These are phyloP conservation scores for Rutstroemia sp. DNA, from an alignment of 2,329 filamentous ascomycete species.

Conservation along the genomic window DNA sequence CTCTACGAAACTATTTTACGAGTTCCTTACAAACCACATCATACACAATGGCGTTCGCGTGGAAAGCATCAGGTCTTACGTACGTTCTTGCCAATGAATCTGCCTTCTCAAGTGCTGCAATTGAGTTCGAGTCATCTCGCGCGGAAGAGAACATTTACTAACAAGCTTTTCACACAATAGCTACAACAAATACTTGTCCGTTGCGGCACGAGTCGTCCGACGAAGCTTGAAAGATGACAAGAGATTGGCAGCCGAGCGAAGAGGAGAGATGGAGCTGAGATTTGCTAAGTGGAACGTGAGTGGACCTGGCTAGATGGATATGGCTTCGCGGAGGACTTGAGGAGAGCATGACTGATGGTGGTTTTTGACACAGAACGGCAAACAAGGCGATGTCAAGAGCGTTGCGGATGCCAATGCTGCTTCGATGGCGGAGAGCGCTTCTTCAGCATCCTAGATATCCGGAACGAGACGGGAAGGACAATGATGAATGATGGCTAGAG, in stretches of 20 bases:
- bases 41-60: slow-evolving; percentile 77
- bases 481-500: slow-evolving; percentile 5
- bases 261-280: slow-evolving; percentile 81
- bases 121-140: neutral
- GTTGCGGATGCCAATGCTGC: slow-evolving; percentile 51
- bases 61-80: slow-evolving; percentile 93
- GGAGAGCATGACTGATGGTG: slow-evolving; percentile 17
- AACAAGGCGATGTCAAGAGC: slow-evolving; percentile 80
- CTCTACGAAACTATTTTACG: slow-evolving; percentile 11
- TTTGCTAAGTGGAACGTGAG: slow-evolving; percentile 96
- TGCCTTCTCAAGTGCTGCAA: no score
- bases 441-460: slow-evolving; percentile 17
- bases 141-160: slow-evolving; percentile 16
- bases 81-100: slow-evolving; percentile 19
- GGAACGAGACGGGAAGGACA: neutral
- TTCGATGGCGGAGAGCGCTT: slow-evolving; percentile 24
- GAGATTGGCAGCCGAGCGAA: slow-evolving; percentile 78
- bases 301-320: slow-evolving; percentile 4
- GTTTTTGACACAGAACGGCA: slow-evolving; percentile 66
- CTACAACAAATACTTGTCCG: slow-evolving; percentile 99
- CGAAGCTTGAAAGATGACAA: slow-evolving; percentile 95
- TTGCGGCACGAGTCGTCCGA: slow-evolving; percentile 91
- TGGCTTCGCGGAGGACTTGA: neutral
- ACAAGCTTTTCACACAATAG: slow-evolving; percentile 45
- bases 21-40: slow-evolving; percentile 17